Percentiles rank a stretch among this genome's conserved stretches.
Evolutionary conservation across 495 filamentous ascomycete genomes (phyloP).

Genomic region (Pyronema omphalodes): DNA sequence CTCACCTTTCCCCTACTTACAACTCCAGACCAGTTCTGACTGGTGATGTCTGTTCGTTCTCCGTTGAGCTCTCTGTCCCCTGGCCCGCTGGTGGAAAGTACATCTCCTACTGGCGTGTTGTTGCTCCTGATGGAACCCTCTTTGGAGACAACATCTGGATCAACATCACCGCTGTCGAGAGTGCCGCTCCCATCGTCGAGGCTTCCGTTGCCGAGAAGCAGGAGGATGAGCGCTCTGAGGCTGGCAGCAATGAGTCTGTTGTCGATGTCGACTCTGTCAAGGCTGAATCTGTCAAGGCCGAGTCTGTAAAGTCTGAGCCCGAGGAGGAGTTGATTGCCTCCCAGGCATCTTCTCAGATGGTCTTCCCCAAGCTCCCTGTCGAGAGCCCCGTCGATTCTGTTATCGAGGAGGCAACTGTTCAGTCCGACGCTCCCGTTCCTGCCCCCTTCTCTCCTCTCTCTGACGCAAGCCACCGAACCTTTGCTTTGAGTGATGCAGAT

Average conservation of each 20-base stretch:
- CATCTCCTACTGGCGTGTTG: constrained; percentile 94
- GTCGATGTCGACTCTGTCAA: constrained; percentile 11
- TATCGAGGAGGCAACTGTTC: constrained; percentile 27
- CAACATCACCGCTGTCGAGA: constrained; percentile 34
- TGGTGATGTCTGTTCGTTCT: constrained; percentile 62
- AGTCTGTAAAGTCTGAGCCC: constrained; percentile 13
- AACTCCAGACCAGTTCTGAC: constrained; percentile 47
- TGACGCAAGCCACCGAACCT: constrained; percentile 26
- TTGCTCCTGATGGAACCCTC: constrained; percentile 54
- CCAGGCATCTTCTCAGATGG: constrained; percentile 47
- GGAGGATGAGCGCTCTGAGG: constrained; percentile 11
- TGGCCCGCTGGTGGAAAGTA: constrained; percentile 44
- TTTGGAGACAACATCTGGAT: constrained; percentile 93
- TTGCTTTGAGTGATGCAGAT: constrained; percentile 33
- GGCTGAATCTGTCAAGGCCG: constrained; percentile 12
- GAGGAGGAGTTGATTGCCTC: constrained; percentile 12
- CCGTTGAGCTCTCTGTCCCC: constrained; percentile 66
- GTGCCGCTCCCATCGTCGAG: background rate
- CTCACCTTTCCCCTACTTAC: constrained; percentile 61
- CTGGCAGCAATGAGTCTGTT: constrained; percentile 3
- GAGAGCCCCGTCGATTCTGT: constrained; percentile 73
- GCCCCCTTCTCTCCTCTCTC: constrained; percentile 8
- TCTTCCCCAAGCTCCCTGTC: constrained; percentile 92
- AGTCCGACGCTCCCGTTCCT: constrained; percentile 10
- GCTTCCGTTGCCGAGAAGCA: constrained; percentile 1